Conservation (phyloP, 2,329 filamentous ascomycete species). For the Hypoxylon sp. region DNA sequence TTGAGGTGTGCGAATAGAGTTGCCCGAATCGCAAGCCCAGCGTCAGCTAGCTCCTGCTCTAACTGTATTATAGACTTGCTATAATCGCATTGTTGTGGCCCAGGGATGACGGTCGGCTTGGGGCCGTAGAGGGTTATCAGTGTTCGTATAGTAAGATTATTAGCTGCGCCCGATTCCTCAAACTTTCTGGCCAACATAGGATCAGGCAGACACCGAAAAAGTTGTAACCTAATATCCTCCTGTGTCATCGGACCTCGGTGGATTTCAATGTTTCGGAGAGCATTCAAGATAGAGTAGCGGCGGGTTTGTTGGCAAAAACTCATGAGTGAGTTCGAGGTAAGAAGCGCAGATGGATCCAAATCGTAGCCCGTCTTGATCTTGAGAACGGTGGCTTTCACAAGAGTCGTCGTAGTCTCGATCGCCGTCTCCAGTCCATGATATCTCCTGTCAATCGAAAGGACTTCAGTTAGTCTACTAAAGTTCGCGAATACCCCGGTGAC, state of each 20-base stretch:
- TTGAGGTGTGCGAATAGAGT: constrained; percentile 45
- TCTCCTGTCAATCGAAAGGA: constrained; percentile 43
- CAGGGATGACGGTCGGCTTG: neutral
- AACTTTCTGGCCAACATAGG: constrained; percentile 38
- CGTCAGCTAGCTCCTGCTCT: constrained; percentile 27
- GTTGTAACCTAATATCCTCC: constrained; percentile 39
- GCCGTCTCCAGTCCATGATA: constrained; percentile 41
- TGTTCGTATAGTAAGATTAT: constrained; percentile 42
- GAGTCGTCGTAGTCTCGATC: constrained; percentile 34
- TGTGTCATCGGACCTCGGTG: constrained; percentile 25
- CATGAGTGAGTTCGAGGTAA: constrained; percentile 30
- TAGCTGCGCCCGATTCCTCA: constrained; percentile 35
- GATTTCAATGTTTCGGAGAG: constrained; percentile 44
- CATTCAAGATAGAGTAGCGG: constrained; percentile 39
- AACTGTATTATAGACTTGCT: constrained; percentile 21
- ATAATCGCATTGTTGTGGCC: neutral
- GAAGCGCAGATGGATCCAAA: constrained; percentile 38
- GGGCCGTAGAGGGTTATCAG: constrained; percentile 42
- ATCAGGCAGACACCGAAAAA: constrained; percentile 46
- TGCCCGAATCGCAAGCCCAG: constrained; percentile 37
- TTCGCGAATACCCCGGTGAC: constrained; percentile 13
- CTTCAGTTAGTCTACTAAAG: constrained; percentile 37
- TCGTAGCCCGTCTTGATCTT: constrained; percentile 45
- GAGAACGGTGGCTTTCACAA: constrained; percentile 43
- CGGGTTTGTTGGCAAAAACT: constrained; percentile 18